Percentiles rank a stretch among this genome's conserved stretches.
Conservation (phyloP, 371 early-diverging fungal genomes). For the Basidiobolus meristosporus region DNA sequence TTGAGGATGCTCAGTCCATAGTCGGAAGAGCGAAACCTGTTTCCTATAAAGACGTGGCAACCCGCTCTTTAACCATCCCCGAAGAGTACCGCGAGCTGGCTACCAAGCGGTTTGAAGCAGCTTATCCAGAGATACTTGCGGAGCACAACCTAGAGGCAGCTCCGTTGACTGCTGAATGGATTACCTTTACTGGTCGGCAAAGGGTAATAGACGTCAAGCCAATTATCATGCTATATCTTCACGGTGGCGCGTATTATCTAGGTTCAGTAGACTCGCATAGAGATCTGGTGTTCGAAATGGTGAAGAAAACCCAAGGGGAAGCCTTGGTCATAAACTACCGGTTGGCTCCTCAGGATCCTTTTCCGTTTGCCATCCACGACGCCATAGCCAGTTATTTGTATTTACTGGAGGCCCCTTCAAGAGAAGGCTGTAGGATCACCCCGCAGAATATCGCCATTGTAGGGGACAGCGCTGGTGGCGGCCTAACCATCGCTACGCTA, state of each 20-base stretch:
- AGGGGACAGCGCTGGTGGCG: conserved; percentile 47
- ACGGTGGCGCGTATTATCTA: conserved; percentile 42
- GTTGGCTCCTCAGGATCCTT: conserved; percentile 61
- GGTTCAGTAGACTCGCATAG: conserved; percentile 38
- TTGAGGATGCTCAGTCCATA: too few species aligned
- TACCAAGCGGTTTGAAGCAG: too few species aligned
- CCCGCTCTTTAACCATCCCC: too few species aligned
- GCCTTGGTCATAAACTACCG: conserved; percentile 21
- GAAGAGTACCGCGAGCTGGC: too few species aligned
- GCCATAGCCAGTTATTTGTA: conserved; percentile 48
- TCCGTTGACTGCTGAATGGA: too few species aligned
- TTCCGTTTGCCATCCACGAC: conserved; percentile 69
- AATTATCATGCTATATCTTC: conserved; percentile 30
- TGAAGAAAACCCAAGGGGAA: conserved; percentile 10
- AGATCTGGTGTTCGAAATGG: conserved; percentile 26
- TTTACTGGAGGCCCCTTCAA: conserved; percentile 10
- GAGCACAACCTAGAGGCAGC: too few species aligned
- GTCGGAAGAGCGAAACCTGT: too few species aligned
- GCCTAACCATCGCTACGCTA: conserved; percentile 14
- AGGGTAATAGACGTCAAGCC: too few species aligned
- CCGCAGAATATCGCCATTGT: conserved; percentile 18
- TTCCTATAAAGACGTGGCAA: too few species aligned
- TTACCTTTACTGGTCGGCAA: too few species aligned
- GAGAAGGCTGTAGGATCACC: background rate
- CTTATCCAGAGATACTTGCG: too few species aligned